Evolutionary conservation across 1,139 yeast genomes (phyloP).

Genomic region (Geotrichum bryndzae): DNA sequence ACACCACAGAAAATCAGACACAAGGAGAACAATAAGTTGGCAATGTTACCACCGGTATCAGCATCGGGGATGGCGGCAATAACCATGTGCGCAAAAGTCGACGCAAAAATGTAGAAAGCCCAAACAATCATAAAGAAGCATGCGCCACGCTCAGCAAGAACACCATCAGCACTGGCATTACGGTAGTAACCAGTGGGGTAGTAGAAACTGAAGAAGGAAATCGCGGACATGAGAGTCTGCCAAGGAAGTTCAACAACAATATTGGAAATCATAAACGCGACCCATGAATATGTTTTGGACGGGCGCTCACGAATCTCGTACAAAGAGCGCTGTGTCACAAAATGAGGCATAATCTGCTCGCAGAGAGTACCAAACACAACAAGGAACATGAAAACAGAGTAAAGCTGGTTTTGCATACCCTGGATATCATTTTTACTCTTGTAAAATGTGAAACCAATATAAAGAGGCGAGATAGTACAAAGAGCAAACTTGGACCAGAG

Average conservation of each 20-base stretch:
- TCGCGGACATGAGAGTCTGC: conserved; percentile 52
- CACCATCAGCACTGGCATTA: conserved; percentile 42
- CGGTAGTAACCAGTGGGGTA: conserved; percentile 61
- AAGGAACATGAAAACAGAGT: conserved; percentile 63
- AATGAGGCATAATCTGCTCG: conserved; percentile 71
- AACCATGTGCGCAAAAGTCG: conserved; percentile 60
- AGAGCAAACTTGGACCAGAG: conserved; percentile 61
- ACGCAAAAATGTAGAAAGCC: conserved; percentile 53
- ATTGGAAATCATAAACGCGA: conserved; percentile 56
- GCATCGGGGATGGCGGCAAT: conserved; percentile 58
- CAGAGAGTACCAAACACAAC: conserved; percentile 56
- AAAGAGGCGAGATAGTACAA: conserved; percentile 47
- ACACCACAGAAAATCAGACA: conserved; percentile 80
- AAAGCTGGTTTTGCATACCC: conserved; percentile 44
- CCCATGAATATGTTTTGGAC: conserved; percentile 59
- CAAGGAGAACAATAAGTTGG: conserved; percentile 58
- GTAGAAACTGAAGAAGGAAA: conserved; percentile 70
- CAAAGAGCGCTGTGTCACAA: conserved; percentile 64
- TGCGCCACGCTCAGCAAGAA: conserved; percentile 56
- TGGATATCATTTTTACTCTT: conserved; percentile 54
- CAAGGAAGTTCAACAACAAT: conserved; percentile 71
- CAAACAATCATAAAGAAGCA: conserved; percentile 55
- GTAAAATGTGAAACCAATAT: conserved; percentile 72
- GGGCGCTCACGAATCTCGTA: conserved; percentile 93
- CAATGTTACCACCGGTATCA: conserved; percentile 71